phyloP scores from a whole-genome alignment of 2,329 filamentous ascomycete species.

The Fusarium goolgardi region DNA sequence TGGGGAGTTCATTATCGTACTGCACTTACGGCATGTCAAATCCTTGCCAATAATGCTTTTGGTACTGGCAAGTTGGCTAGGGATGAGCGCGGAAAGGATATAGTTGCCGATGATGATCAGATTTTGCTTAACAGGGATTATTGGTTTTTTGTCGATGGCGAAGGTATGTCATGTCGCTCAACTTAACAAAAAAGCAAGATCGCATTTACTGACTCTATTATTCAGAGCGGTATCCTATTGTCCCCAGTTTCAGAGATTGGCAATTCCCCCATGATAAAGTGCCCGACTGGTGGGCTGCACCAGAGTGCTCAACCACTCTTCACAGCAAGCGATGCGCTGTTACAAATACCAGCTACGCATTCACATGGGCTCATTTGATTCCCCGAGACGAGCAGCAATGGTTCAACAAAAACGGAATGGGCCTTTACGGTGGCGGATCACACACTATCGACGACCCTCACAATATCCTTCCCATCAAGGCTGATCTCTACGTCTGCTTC shows the following conservation, averaged over 20 bases:
- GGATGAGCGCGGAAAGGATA: slow-evolving; percentile 26
- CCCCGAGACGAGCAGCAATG: slow-evolving; percentile 35
- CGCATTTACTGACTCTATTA: not conserved
- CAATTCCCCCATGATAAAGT: slow-evolving; percentile 37
- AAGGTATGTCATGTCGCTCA: slow-evolving; percentile 7
- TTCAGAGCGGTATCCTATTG: slow-evolving; percentile 34
- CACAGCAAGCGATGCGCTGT: slow-evolving; percentile 29
- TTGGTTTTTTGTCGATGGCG: slow-evolving; percentile 37
- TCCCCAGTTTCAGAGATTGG: slow-evolving; percentile 37
- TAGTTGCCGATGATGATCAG: slow-evolving; percentile 3
- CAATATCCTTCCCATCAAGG: slow-evolving; percentile 35
- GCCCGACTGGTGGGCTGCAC: slow-evolving; percentile 28
- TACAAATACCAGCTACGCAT: slow-evolving; percentile 39
- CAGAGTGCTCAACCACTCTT: not conserved
- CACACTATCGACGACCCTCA: slow-evolving; percentile 33
- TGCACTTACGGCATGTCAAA: slow-evolving; percentile 33
- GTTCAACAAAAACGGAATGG: slow-evolving; percentile 41
- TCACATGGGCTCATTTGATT: slow-evolving; percentile 34
- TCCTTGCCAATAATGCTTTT: slow-evolving; percentile 38
- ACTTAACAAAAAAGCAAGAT: accelerated
- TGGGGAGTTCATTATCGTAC: slow-evolving; percentile 32
- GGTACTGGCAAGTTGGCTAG: slow-evolving; percentile 10
- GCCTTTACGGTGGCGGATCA: slow-evolving; percentile 34
- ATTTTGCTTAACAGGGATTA: slow-evolving; percentile 31
- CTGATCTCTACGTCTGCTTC: slow-evolving; percentile 37